Conservation (phyloP, 768 basidiomycete genomes). For the Tremella mesenterica region DNA sequence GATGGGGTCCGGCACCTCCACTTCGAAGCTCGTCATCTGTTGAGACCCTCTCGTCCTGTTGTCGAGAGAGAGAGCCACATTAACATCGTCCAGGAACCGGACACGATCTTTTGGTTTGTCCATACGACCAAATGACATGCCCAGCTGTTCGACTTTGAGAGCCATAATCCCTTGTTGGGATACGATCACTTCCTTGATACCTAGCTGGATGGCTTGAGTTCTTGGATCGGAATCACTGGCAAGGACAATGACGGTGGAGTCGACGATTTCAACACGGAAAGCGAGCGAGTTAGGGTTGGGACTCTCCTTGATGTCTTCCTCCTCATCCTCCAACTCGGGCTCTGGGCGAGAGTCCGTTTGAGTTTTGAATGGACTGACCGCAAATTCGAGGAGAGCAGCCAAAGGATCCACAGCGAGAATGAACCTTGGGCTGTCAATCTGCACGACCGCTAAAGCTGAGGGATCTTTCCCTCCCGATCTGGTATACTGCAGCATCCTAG, state of each 20-base stretch:
- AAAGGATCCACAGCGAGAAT: constrained; percentile 89
- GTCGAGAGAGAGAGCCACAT: constrained; percentile 78
- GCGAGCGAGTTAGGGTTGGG: constrained; percentile 43
- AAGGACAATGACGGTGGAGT: constrained; percentile 77
- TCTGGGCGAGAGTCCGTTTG: neutral
- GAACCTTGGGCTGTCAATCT: constrained; percentile 83
- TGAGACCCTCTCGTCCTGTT: constrained; percentile 51
- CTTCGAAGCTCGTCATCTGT: constrained; percentile 71
- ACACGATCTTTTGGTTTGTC: constrained; percentile 71
- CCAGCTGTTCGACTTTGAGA: constrained; percentile 66
- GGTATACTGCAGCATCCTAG: constrained; percentile 73
- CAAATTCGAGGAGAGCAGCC: constrained; percentile 78
- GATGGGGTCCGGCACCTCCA: constrained; percentile 64
- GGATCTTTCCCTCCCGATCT: constrained; percentile 55
- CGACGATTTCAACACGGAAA: constrained; percentile 78
- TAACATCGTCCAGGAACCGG: constrained; percentile 85
- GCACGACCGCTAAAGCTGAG: constrained; percentile 67
- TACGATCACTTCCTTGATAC: constrained; percentile 73
- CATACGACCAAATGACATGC: constrained; percentile 92
- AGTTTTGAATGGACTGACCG: constrained; percentile 53
- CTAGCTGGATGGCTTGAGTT: constrained; percentile 76
- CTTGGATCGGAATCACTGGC: constrained; percentile 70
- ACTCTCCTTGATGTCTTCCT: constrained; percentile 7
- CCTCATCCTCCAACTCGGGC: constrained; percentile 15
- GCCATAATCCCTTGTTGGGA: constrained; percentile 81